phyloP scores from a whole-genome alignment of 1,139 yeast species.

The Pichia sp. region DNA sequence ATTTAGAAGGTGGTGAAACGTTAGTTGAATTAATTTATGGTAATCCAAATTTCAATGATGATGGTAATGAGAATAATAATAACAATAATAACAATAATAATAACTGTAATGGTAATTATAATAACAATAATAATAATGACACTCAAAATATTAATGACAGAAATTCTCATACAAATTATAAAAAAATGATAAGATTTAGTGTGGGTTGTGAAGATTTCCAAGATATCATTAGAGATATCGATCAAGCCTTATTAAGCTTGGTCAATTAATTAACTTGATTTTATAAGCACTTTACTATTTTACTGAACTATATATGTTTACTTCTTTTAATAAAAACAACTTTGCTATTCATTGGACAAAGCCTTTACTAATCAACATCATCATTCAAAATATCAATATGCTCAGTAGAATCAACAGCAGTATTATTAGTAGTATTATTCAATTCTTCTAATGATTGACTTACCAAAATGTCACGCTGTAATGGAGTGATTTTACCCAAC shows the following conservation, averaged over 20 bases:
- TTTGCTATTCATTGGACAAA: too few relatives aligned
- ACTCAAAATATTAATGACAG: too few relatives aligned
- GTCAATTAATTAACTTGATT: not conserved
- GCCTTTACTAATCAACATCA: constrained; percentile 18
- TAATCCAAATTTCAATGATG: constrained; percentile 26
- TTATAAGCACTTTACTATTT: too few relatives aligned
- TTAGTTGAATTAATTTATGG: constrained; percentile 65
- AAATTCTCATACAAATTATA: constrained; percentile 1
- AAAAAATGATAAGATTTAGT: constrained; percentile 60
- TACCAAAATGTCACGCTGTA: constrained; percentile 39
- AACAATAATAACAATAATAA: constrained; percentile 5
- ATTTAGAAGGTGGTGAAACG: constrained; percentile 87
- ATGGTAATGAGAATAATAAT: too few relatives aligned
- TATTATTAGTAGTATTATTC: not conserved
- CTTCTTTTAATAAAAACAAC: too few relatives aligned
- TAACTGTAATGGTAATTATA: not conserved
- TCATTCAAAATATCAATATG: not conserved
- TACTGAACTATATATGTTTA: too few relatives aligned
- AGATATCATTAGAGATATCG: constrained; percentile 67
- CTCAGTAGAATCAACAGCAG: not conserved
- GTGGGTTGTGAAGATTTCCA: constrained; percentile 74
- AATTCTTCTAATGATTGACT: constrained; percentile 10
- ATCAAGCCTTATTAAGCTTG: constrained; percentile 35
- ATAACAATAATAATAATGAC: too few relatives aligned
- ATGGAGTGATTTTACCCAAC: constrained; percentile 58